A percentile compares a stretch with the other conserved stretches of the same genome.
phyloP scores from a whole-genome alignment of 306 rosid genomes.

The Lithocarpus polystachyus region DNA sequence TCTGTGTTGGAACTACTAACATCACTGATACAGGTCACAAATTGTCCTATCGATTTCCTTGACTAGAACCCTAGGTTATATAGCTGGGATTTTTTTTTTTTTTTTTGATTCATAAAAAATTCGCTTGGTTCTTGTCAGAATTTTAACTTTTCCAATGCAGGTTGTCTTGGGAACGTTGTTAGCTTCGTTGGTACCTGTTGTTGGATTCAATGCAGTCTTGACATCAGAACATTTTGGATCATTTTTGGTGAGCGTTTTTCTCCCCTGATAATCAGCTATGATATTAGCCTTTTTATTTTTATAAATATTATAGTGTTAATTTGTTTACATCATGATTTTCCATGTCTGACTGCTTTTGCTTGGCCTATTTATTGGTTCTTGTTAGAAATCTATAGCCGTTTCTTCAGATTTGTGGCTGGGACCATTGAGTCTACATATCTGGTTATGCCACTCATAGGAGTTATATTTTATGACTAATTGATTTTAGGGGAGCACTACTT shows the following conservation, averaged over 20 bases:
- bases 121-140: conserved; percentile 28
- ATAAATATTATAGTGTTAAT: not conserved
- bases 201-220: conserved; percentile 97
- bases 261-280: conserved; percentile 2
- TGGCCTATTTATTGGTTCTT: not conserved
- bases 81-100: not conserved
- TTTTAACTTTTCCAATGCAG: conserved; percentile 43
- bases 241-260: conserved; percentile 64
- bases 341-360: not conserved
- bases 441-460: not conserved
- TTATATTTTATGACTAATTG: not conserved
- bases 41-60: not conserved
- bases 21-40: not conserved
- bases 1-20: not conserved
- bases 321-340: not conserved
- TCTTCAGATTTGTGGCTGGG: not conserved
- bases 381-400: not conserved
- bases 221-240: conserved; percentile 99
- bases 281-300: not conserved
- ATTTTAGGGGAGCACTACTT: not conserved
- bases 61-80: not conserved
- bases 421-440: not conserved
- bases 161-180: conserved; percentile 85
- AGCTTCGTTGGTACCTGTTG: conserved; percentile 96
- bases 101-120: not conserved